Percentiles rank a stretch among this genome's conserved stretches.
These are phyloP conservation scores for Crithidia brevicula DNA, from an alignment of 208 protist species.

Conservation along the genomic window DNA sequence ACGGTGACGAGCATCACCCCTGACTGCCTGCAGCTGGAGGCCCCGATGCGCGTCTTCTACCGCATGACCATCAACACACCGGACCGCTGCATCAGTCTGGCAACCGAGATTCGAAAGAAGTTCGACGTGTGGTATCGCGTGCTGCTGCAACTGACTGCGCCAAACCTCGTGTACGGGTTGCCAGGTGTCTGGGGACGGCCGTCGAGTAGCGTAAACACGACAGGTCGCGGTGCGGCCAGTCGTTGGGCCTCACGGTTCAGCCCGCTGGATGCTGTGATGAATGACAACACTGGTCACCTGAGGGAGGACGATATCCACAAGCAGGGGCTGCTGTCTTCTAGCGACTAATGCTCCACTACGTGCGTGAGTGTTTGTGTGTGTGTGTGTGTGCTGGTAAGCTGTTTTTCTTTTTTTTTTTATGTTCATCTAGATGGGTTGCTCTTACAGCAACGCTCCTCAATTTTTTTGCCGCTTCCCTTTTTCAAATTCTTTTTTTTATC, in stretches of 20 bases:
- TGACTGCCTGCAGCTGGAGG: slow-evolving; percentile 59
- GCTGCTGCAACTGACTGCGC: slow-evolving; percentile 51
- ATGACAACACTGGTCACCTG: slow-evolving; percentile 21
- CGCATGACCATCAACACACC: slow-evolving; percentile 56
- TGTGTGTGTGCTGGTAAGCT: not conserved
- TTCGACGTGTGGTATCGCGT: slow-evolving; percentile 82
- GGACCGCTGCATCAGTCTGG: slow-evolving; percentile 53
- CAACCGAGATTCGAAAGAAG: slow-evolving; percentile 74
- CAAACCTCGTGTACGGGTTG: slow-evolving; percentile 38
- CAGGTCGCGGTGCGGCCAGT: slow-evolving; percentile 27
- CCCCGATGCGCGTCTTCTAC: slow-evolving; percentile 59
- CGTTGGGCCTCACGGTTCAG: slow-evolving; percentile 65
- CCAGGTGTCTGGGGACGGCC: slow-evolving; percentile 54
- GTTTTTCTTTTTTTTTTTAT: slow-evolving; percentile 19
- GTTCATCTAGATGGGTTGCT: too few species aligned
- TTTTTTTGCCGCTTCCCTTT: too few species aligned
- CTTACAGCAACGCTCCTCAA: too few species aligned
- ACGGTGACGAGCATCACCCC: slow-evolving; percentile 52
- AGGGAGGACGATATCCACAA: slow-evolving; percentile 3
- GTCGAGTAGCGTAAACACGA: slow-evolving; percentile 32
- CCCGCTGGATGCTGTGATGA: slow-evolving; percentile 50
- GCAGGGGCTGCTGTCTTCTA: slow-evolving; percentile 30
- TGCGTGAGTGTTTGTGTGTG: slow-evolving; percentile 10
- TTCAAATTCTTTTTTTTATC: too few species aligned
- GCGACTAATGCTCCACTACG: slow-evolving; percentile 20